phyloP scores from a whole-genome alignment of 352 stramenopile genomes.

The Globisporangium alternatum region DNA sequence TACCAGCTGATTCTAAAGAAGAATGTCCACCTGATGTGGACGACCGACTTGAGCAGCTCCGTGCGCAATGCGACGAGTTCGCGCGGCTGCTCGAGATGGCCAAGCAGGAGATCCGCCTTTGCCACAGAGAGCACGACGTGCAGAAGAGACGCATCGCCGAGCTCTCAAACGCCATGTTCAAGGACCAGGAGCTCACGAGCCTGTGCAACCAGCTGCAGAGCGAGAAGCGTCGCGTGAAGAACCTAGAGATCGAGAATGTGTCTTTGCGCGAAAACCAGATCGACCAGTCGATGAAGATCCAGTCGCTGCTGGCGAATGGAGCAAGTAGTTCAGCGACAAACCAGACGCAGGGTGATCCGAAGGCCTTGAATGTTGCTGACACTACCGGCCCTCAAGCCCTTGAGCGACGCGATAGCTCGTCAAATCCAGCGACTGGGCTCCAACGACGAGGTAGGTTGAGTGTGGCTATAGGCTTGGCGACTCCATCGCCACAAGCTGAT shows the following conservation, averaged over 20 bases:
- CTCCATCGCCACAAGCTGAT: not conserved
- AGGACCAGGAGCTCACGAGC: constrained; percentile 43
- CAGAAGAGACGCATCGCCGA: constrained; percentile 47
- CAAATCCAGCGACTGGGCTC: not conserved
- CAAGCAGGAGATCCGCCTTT: constrained; percentile 68
- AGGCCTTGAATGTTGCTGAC: not conserved
- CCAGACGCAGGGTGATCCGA: not conserved
- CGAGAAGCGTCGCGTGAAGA: constrained; percentile 60
- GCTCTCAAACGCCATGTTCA: constrained; percentile 47
- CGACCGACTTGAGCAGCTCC: constrained; percentile 37
- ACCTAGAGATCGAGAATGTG: constrained; percentile 57
- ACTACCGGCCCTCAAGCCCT: not conserved
- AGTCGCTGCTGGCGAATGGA: constrained; percentile 36
- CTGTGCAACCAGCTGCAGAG: constrained; percentile 56
- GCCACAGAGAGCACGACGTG: constrained; percentile 51
- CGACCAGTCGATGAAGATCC: constrained; percentile 49
- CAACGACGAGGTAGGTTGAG: not conserved
- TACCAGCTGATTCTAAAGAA: too few species aligned
- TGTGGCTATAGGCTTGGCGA: not conserved
- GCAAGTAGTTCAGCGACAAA: not conserved
- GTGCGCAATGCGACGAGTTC: constrained; percentile 50
- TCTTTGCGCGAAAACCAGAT: constrained; percentile 43
- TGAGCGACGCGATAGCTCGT: not conserved
- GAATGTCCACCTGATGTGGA: not conserved
- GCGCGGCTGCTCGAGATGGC: constrained; percentile 58